Conservation (phyloP, 2,329 filamentous ascomycete genomes). For the Dothideomycetidae sp. region DNA sequence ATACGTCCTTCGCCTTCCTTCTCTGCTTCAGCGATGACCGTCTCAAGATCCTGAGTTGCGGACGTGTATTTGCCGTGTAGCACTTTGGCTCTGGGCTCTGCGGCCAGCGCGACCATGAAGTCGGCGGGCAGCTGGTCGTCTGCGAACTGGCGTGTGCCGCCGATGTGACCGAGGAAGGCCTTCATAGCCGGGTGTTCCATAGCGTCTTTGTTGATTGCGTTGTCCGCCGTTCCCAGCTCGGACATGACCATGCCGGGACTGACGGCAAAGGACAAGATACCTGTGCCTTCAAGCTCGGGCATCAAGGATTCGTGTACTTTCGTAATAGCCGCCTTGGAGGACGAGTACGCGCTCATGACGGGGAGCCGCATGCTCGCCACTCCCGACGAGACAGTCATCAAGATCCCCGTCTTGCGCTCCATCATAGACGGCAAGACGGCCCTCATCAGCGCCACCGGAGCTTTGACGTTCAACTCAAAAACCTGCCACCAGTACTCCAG, state of each 20-base stretch:
- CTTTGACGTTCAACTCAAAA: slow-evolving; percentile 15
- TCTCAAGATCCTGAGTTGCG: slow-evolving; percentile 11
- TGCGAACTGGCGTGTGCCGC: slow-evolving; percentile 5
- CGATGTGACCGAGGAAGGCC: slow-evolving; percentile 8
- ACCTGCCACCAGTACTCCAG: slow-evolving; percentile 16
- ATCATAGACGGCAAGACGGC: slow-evolving; percentile 15
- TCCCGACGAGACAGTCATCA: slow-evolving; percentile 12
- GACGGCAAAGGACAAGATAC: slow-evolving; percentile 13
- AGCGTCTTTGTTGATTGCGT: slow-evolving; percentile 12
- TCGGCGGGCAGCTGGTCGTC: slow-evolving; percentile 11
- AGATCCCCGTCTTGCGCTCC: slow-evolving; percentile 12
- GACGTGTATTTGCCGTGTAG: slow-evolving; percentile 12
- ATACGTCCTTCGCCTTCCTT: slow-evolving; percentile 12
- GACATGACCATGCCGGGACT: slow-evolving; percentile 13
- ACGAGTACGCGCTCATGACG: slow-evolving; percentile 15
- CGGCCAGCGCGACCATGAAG: slow-evolving; percentile 12
- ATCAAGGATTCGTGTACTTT: slow-evolving; percentile 15
- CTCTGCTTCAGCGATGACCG: slow-evolving; percentile 12
- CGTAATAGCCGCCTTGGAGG: slow-evolving; percentile 15
- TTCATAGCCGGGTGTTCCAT: slow-evolving; percentile 13
- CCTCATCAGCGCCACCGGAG: slow-evolving; percentile 14
- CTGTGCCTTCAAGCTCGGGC: slow-evolving; percentile 14
- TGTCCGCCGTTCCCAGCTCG: slow-evolving; percentile 11
- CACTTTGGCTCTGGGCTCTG: slow-evolving; percentile 11
- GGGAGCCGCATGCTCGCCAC: slow-evolving; percentile 12